These are phyloP conservation scores for Drechslerella dactyloides DNA, from an alignment of 2,329 filamentous ascomycete species.

Conservation along the genomic window DNA sequence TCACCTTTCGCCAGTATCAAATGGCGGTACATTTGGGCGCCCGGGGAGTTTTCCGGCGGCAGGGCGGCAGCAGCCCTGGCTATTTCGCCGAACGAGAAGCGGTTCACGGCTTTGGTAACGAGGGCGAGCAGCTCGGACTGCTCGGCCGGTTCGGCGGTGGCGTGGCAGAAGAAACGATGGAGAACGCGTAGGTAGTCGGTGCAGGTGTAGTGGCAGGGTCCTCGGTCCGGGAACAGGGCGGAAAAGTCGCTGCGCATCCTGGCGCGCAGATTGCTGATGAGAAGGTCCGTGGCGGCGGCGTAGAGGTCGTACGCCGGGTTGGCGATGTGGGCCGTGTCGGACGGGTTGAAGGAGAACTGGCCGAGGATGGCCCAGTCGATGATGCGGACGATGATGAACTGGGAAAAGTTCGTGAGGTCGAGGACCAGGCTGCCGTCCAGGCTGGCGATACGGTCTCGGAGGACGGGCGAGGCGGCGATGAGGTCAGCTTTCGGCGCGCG, in stretches of 20 bases:
- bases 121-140: not conserved
- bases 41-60: not conserved
- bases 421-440: not conserved
- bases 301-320: conserved; percentile 4
- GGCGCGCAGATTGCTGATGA: not conserved
- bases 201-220: not conserved
- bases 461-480: not conserved
- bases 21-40: not conserved
- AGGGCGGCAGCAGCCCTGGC: not conserved
- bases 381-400: not conserved
- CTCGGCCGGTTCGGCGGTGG: not conserved
- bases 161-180: not conserved
- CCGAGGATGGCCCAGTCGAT: not conserved
- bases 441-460: not conserved
- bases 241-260: not conserved
- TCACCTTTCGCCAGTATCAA: not conserved
- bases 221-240: not conserved
- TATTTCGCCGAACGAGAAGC: not conserved
- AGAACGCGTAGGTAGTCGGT: not conserved
- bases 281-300: not conserved
- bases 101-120: not conserved
- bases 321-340: not conserved
- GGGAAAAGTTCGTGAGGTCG: not conserved
- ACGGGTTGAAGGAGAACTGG: not conserved
- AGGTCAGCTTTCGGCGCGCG: not conserved